Evolutionary conservation across 192 early-diverging fungal genomes (phyloP).

Genomic region (Paraglomus occultum): DNA sequence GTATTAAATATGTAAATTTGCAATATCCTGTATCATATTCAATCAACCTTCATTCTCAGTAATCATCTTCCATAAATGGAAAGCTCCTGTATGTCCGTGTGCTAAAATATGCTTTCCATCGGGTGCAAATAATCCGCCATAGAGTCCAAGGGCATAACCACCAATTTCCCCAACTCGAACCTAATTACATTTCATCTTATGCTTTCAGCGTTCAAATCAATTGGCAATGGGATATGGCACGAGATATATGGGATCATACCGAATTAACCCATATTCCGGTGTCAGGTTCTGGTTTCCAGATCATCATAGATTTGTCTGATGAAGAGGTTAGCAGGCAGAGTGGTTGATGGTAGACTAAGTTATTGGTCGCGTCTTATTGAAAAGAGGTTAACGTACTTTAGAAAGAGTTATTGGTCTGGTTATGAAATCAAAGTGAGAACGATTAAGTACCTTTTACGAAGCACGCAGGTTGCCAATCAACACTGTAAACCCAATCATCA

Average conservation of each 20-base stretch:
- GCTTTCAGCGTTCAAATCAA: background rate
- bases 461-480: conserved; percentile 69
- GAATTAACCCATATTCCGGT: conserved; percentile 84
- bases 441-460: conserved; percentile 28
- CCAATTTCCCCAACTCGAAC: conserved; percentile 89
- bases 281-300: conserved; percentile 79
- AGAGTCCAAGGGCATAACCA: conserved; percentile 77
- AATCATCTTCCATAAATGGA: conserved; percentile 77
- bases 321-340: conserved; percentile 81
- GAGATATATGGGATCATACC: conserved; percentile 28
- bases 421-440: background rate
- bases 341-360: conserved; percentile 52
- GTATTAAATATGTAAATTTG: background rate
- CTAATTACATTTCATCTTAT: conserved; percentile 11
- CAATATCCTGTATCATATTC: background rate
- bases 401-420: background rate
- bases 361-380: conserved; percentile 28
- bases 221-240: background rate
- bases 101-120: conserved; percentile 66
- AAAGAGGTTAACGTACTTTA: background rate
- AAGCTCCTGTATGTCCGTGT: conserved; percentile 78
- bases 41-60: conserved; percentile 37
- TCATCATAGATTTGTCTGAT: conserved; percentile 87
- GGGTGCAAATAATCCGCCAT: conserved; percentile 69
- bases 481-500: conserved; percentile 92